phyloP scores from a whole-genome alignment of 495 filamentous ascomycete species.

The Penicillium pulvis region DNA sequence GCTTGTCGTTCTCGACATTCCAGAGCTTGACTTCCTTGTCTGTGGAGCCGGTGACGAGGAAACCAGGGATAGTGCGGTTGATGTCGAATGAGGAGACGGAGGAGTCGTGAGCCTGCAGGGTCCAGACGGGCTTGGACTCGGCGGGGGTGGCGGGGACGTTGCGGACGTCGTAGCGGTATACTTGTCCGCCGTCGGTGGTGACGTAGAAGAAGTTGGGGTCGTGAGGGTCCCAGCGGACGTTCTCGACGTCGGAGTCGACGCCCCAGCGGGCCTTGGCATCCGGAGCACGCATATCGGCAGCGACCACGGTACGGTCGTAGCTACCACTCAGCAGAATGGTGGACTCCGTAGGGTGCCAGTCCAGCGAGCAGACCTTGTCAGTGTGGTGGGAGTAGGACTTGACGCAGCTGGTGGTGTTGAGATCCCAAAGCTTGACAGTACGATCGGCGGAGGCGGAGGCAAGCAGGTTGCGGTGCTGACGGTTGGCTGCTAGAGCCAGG shows the following conservation, averaged over 20 bases:
- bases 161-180: constrained; percentile 86
- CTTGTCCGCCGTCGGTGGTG: constrained; percentile 84
- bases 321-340: constrained; percentile 88
- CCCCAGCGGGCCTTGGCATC: constrained; percentile 82
- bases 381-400: constrained; percentile 90
- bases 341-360: constrained; percentile 87
- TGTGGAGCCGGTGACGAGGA: constrained; percentile 86
- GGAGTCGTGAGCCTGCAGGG: constrained; percentile 90
- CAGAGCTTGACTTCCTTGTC: constrained; percentile 96
- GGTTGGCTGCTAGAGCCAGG: constrained; percentile 85
- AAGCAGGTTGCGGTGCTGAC: constrained; percentile 91
- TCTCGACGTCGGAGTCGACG: constrained; percentile 94
- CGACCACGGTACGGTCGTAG: constrained; percentile 91
- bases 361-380: constrained; percentile 93
- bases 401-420: constrained; percentile 86
- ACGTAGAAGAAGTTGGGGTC: constrained; percentile 92
- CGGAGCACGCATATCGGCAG: constrained; percentile 90
- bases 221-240: constrained; percentile 88
- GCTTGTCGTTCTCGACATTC: constrained; percentile 76
- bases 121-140: constrained; percentile 84
- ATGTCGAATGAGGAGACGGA: constrained; percentile 95
- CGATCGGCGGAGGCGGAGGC: constrained; percentile 95
- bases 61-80: constrained; percentile 85
- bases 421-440: constrained; percentile 96
- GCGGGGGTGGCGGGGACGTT: constrained; percentile 67